Conservation (phyloP, 1,284 basidiomycete species). For the Papiliotrema terrestris region DNA sequence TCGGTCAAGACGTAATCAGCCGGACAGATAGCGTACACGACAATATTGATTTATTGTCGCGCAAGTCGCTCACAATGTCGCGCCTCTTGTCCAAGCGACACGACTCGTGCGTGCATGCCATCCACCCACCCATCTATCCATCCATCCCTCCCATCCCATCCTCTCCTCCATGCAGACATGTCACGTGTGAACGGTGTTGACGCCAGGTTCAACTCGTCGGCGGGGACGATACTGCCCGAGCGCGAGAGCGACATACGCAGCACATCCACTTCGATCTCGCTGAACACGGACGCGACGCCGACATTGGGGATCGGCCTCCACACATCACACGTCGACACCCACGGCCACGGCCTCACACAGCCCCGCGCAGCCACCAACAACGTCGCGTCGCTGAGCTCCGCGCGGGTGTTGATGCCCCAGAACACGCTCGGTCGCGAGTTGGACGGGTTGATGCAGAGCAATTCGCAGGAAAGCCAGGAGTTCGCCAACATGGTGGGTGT, state of each 20-base stretch:
- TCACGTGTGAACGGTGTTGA: neutral
- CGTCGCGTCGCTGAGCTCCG: neutral
- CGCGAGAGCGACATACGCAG: conserved; percentile 2
- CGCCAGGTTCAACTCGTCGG: conserved; percentile 29
- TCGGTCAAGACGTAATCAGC: too few species aligned
- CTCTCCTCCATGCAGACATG: neutral
- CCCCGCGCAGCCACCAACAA: neutral
- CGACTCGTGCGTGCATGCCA: neutral
- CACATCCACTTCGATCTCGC: neutral
- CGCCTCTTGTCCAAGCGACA: neutral
- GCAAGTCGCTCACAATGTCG: neutral
- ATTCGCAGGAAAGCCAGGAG: neutral
- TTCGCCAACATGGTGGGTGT: neutral
- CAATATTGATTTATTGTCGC: too few species aligned
- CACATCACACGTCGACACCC: too few species aligned
- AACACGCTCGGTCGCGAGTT: conserved; percentile 13
- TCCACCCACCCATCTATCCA: neutral
- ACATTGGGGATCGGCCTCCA: too few species aligned
- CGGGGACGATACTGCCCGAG: conserved; percentile 22
- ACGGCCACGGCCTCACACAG: too few species aligned
- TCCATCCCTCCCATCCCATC: neutral
- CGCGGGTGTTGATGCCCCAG: conserved; percentile 11
- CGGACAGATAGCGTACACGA: too few species aligned
- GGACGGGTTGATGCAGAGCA: neutral
- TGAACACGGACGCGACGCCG: too few species aligned